Percentiles rank a stretch among this genome's conserved stretches.
Evolutionary conservation across 1,284 basidiomycete species (phyloP).

Genomic region (Stereum hirsutum): DNA sequence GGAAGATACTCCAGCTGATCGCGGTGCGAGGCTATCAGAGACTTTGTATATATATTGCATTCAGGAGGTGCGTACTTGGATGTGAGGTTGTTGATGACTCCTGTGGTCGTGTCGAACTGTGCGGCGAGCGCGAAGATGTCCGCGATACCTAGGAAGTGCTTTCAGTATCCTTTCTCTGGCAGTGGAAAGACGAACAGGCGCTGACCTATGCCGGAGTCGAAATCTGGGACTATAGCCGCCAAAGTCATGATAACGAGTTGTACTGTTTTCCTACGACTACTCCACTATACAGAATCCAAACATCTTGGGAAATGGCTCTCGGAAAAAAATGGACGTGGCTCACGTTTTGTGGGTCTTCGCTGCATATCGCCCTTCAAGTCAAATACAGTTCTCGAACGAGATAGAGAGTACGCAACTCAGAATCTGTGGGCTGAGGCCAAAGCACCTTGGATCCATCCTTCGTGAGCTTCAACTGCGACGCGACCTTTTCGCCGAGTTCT

Average conservation of each 20-base stretch:
- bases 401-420: too few relatives aligned
- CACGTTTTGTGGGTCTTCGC: constrained; percentile 60
- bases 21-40: neutral
- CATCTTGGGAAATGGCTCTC: neutral
- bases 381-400: too few relatives aligned
- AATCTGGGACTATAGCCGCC: constrained; percentile 61
- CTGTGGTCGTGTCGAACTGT: constrained; percentile 48
- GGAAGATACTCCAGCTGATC: constrained; percentile 60
- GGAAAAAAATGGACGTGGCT: constrained; percentile 8
- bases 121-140: constrained; percentile 48
- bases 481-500: constrained; percentile 40
- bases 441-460: constrained; percentile 39
- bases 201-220: constrained; percentile 56
- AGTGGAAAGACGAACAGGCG: neutral
- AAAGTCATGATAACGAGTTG: constrained; percentile 53
- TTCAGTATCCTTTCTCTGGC: neutral
- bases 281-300: constrained; percentile 11
- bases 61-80: constrained; percentile 35
- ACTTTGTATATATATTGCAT: neutral
- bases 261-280: constrained; percentile 32
- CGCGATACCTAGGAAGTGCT: constrained; percentile 38
- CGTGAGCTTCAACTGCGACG: constrained; percentile 38
- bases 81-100: constrained; percentile 54
- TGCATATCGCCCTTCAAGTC: too few relatives aligned
- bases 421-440: constrained; percentile 58